Base-by-base conservation (phyloP, 1,284 basidiomycete species). In the Ganoderma multipileum region DNA sequence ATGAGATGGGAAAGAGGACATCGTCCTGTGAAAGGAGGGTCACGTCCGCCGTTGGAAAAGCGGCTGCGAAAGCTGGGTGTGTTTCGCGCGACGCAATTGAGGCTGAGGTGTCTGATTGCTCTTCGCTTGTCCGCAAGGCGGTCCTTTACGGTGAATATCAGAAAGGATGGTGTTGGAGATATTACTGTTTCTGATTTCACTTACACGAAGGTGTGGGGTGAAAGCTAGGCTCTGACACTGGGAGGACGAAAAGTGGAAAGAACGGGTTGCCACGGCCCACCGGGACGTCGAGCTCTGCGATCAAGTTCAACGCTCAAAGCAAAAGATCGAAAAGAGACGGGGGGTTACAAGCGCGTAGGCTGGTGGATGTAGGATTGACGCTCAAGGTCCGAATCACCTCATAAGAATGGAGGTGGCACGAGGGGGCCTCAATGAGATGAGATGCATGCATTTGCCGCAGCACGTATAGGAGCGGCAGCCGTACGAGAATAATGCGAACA, bases 1-100 rank as follows among this genome's bases (percentile, higher is more conserved):
- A 84, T 65, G 87, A 87, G 14, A 88, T 80, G 8, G 83, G 83
- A 74, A 90, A 91, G 68, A 81, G 79, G 36, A 82, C 74, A 28
- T 77, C 79, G 63, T 83, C 83, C 60, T 76, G 76, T 8, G 85
- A 79, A 38, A 75, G 76, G 0, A 87, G 76, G 11, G 86, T 75
- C 30, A 89, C 79, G 67, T 89, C 87, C 16, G 81, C 84, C 41
- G 84, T 82, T 18, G 77, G 23, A 33, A 63, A 67, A 6, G 55
- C 41, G 23, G 64, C 58, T 20, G 41, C 26, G 26, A 58, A 52
- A 23, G 26, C 33, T 23, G 52, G 54, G 41, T 63, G 60, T 44
- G 61, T 30, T 30, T 55, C 42, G 61, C 28, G 55, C 18, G 33
- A 33, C 20, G 55, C 33, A 12, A 33, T 57, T 12, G 14, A 14